A percentile compares a stretch with the other conserved stretches of the same genome.
These are phyloP conservation scores for Cyclotella distinguenda DNA, from an alignment of 108 stramenopile genomes.

Conservation along the genomic window DNA sequence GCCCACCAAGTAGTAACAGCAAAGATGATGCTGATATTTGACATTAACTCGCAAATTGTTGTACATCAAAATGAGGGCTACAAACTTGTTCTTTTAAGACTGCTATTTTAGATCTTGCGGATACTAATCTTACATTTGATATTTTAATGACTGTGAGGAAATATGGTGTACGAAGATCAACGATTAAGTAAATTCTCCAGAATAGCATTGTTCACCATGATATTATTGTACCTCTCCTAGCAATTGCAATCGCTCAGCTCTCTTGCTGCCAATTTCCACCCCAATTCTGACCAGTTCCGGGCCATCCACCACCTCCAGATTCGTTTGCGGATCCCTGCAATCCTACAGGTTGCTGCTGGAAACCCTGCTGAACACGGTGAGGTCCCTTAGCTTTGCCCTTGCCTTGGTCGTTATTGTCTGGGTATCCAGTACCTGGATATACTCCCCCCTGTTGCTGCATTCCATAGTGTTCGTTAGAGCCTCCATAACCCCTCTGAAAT, in stretches of 20 bases:
- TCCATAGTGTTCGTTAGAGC: slow-evolving; percentile 65
- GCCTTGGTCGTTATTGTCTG: slow-evolving; percentile 58
- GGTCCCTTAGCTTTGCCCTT: slow-evolving; percentile 60
- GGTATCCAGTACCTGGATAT: slow-evolving; percentile 51
- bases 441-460: slow-evolving; percentile 54
- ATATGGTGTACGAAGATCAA: too few species aligned
- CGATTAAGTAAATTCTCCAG: neutral
- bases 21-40: slow-evolving; percentile 11
- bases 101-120: too few species aligned
- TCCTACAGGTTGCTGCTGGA: slow-evolving; percentile 67
- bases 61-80: too few species aligned
- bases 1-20: neutral
- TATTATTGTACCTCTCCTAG: slow-evolving; percentile 1
- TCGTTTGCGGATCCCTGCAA: slow-evolving; percentile 56
- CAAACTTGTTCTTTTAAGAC: too few species aligned
- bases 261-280: slow-evolving; percentile 53
- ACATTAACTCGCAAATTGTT: too few species aligned
- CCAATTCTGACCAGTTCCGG: slow-evolving; percentile 44
- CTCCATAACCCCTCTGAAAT: slow-evolving; percentile 60
- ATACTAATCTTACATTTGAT: slow-evolving; percentile 20
- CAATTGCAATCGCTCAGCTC: slow-evolving; percentile 12
- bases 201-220: neutral
- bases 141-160: slow-evolving; percentile 11
- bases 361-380: slow-evolving; percentile 43
- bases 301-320: slow-evolving; percentile 50